Conservation (phyloP, 768 basidiomycete genomes). For the Lenzites betulinus region DNA sequence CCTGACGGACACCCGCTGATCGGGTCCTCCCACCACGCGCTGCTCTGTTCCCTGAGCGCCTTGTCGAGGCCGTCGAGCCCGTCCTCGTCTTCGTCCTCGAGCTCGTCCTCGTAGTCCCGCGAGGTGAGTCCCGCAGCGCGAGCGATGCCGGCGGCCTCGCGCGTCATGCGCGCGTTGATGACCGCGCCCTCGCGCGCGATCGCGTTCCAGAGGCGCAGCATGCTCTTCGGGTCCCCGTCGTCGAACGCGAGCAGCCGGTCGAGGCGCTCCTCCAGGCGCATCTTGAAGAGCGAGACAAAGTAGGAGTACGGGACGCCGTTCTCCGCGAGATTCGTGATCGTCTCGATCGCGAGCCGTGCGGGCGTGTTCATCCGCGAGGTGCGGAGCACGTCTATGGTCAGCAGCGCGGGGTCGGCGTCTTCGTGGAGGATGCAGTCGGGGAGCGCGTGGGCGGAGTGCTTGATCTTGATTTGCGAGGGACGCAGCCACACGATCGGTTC, state of each 20-base stretch:
- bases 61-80: conserved; percentile 19
- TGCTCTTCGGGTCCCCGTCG: conserved; percentile 13
- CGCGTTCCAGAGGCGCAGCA: conserved; percentile 27
- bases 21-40: conserved; percentile 71
- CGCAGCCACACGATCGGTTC: conserved; percentile 32
- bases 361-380: conserved; percentile 49
- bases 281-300: conserved; percentile 34
- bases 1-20: conserved; percentile 60
- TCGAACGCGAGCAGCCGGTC: conserved; percentile 21
- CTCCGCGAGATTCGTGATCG: conserved; percentile 63
- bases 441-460: conserved; percentile 33
- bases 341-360: conserved; percentile 53
- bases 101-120: conserved; percentile 24
- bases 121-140: conserved; percentile 28
- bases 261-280: conserved; percentile 27
- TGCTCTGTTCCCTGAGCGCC: conserved; percentile 43
- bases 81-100: conserved; percentile 27
- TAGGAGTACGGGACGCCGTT: conserved; percentile 52
- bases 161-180: conserved; percentile 25
- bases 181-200: conserved; percentile 28
- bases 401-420: conserved; percentile 43
- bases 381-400: conserved; percentile 57
- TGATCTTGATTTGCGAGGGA: conserved; percentile 36
- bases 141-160: conserved; percentile 28
- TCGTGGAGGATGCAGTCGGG: conserved; percentile 13